Conservation (phyloP, 352 stramenopile species). For the Pythium monospermum region DNA sequence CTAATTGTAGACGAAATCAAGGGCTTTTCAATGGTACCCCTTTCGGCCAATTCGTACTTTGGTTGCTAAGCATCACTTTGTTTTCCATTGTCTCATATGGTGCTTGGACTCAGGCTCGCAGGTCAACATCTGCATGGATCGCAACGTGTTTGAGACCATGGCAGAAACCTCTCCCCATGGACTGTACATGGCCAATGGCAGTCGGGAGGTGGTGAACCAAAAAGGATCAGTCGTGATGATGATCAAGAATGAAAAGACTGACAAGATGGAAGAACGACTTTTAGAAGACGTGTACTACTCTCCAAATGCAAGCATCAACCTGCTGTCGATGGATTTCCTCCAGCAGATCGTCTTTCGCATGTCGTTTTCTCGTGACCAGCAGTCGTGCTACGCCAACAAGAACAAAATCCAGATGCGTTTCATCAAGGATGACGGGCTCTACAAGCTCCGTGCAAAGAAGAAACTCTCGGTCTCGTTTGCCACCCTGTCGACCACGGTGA, state of each 20-base stretch:
- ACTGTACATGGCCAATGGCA: slow-evolving; percentile 7
- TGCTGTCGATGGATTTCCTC: slow-evolving; percentile 1
- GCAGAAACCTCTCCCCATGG: neutral
- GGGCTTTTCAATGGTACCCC: too few species aligned
- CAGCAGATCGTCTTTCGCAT: neutral
- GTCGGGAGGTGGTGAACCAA: slow-evolving; percentile 1
- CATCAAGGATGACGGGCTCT: neutral
- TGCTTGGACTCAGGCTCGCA: neutral
- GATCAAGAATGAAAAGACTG: neutral
- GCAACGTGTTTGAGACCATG: neutral
- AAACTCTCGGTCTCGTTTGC: neutral
- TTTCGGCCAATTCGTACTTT: too few species aligned
- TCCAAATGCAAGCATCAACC: neutral
- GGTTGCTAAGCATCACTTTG: too few species aligned
- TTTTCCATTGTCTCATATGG: too few species aligned
- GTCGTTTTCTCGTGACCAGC: neutral
- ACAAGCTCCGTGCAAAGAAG: slow-evolving; percentile 1
- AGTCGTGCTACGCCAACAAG: neutral
- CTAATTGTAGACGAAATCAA: too few species aligned
- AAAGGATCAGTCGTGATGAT: neutral
- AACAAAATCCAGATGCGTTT: neutral
- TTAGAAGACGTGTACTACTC: slow-evolving; percentile 8
- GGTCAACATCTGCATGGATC: slow-evolving; percentile 1
- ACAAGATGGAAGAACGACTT: neutral
- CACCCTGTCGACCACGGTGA: neutral